Conservation (phyloP, 768 basidiomycete genomes). For the Porphyrellus cyaneotinctus region DNA sequence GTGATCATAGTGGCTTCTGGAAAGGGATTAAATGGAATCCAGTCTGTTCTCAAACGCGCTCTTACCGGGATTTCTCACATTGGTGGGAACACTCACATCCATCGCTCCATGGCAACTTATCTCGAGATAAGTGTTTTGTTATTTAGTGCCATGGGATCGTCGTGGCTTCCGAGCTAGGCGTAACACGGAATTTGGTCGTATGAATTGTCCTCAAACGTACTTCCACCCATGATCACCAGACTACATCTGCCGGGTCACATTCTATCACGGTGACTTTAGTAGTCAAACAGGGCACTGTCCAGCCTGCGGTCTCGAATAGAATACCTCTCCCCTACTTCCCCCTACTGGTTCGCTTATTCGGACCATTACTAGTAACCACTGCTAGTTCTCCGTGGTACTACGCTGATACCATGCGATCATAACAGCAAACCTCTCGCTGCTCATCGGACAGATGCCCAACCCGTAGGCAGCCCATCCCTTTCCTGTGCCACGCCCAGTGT, state of each 20-base stretch:
- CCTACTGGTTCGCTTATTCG: slow-evolving; percentile 37
- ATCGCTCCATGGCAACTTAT: neutral
- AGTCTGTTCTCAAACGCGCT: neutral
- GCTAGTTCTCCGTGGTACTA: slow-evolving; percentile 45
- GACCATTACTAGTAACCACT: neutral
- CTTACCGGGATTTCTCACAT: neutral
- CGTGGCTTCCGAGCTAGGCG: too few relatives aligned
- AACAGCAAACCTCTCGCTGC: slow-evolving; percentile 43
- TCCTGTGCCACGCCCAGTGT: neutral
- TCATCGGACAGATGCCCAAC: slow-evolving; percentile 36
- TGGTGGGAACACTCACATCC: neutral
- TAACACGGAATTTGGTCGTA: too few relatives aligned
- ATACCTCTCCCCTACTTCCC: slow-evolving; percentile 35
- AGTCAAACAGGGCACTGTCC: slow-evolving; percentile 4
- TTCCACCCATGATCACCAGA: too few relatives aligned
- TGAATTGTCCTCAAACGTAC: too few relatives aligned
- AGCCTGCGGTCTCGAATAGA: slow-evolving; percentile 38
- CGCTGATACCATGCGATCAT: slow-evolving; percentile 48
- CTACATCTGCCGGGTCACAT: too few relatives aligned
- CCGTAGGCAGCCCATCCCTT: slow-evolving; percentile 31
- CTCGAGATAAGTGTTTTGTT: too few relatives aligned
- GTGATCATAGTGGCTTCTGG: too few relatives aligned
- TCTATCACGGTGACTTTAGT: too few relatives aligned
- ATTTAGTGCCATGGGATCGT: too few relatives aligned
- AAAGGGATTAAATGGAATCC: too few relatives aligned